Conservation (phyloP, 306 rosid species). For the Lathyrus tuberosus region DNA sequence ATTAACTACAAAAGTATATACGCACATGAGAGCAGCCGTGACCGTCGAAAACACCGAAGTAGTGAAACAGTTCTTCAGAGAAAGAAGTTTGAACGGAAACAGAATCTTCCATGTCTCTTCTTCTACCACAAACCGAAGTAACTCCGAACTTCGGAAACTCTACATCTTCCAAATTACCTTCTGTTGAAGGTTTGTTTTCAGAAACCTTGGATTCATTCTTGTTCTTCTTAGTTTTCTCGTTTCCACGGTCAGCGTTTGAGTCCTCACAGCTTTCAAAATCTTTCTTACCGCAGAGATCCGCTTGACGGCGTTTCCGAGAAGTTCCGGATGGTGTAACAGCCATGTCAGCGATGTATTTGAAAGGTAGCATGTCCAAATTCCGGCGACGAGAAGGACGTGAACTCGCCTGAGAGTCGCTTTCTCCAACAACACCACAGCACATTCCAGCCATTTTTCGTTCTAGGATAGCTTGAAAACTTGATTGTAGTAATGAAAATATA, state of each 20-base stretch:
- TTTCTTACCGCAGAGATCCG: conserved; percentile 32
- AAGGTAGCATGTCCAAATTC: conserved; percentile 49
- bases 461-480: background rate
- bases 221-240: background rate
- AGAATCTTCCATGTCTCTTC: conserved; percentile 92
- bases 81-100: conserved; percentile 61
- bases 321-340: conserved; percentile 29
- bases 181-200: background rate
- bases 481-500: background rate
- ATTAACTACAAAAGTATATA: background rate
- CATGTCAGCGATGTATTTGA: conserved; percentile 52
- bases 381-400: conserved; percentile 49
- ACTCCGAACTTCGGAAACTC: conserved; percentile 56
- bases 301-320: conserved; percentile 55
- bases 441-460: conserved; percentile 64
- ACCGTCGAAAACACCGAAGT: conserved; percentile 93
- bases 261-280: conserved; percentile 11
- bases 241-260: background rate
- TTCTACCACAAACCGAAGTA: conserved; percentile 85
- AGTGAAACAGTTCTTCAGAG: conserved; percentile 40
- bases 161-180: background rate
- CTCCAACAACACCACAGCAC: conserved; percentile 80
- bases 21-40: conserved; percentile 90
- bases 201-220: background rate
- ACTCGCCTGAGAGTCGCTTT: conserved; percentile 58